phyloP scores from a whole-genome alignment of 1,284 basidiomycete genomes.

The Inonotus obliquus region DNA sequence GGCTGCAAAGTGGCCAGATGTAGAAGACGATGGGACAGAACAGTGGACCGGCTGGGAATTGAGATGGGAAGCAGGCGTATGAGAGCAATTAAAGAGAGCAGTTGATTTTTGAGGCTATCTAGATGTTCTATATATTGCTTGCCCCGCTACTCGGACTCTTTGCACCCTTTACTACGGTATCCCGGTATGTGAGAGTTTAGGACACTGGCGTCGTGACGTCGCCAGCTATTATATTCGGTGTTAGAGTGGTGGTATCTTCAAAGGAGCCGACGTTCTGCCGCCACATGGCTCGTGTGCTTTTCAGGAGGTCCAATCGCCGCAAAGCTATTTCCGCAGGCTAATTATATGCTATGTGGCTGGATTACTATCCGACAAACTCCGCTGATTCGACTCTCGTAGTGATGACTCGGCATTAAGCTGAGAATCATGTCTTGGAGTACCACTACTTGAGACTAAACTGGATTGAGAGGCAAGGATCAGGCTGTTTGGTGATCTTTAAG shows the following conservation, averaged over 20 bases:
- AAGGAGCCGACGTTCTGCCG: not conserved
- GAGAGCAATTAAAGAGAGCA: not conserved
- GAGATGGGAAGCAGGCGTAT: not conserved
- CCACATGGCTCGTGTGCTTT: not conserved
- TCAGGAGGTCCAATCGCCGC: not conserved
- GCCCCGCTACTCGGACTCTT: not conserved
- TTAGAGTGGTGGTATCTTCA: not conserved
- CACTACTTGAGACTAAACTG: too few relatives aligned
- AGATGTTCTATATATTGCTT: not conserved
- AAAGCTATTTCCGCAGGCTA: not conserved
- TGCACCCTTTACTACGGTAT: not conserved
- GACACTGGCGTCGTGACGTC: not conserved
- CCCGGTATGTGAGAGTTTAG: not conserved
- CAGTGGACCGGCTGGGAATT: slow-evolving; percentile 1
- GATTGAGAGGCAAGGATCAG: too few relatives aligned
- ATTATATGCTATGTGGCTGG: not conserved
- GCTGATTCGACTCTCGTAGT: too few relatives aligned
- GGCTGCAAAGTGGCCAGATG: slow-evolving; percentile 37
- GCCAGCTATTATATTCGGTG: not conserved
- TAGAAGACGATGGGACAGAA: not conserved
- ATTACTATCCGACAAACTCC: not conserved
- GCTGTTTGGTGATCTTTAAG: too few relatives aligned
- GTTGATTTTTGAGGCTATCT: not conserved
- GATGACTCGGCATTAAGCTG: too few relatives aligned
- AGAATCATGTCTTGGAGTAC: too few relatives aligned